These are phyloP conservation scores for Komagataella kurtzmanii DNA, from an alignment of 805 yeast genomes.

Conservation along the genomic window DNA sequence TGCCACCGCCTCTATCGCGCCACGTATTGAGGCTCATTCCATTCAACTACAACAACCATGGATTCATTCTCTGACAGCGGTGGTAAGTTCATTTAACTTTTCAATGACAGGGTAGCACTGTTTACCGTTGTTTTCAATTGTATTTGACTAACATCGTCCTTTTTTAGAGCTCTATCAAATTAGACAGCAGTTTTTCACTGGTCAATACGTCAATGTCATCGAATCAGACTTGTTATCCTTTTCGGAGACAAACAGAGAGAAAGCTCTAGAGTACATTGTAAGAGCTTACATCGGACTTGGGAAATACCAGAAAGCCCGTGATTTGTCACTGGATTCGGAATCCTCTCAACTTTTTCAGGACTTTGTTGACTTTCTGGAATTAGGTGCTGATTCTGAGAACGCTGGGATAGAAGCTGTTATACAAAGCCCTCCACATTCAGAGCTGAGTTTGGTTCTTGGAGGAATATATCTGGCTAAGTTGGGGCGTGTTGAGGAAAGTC, in stretches of 20 bases:
- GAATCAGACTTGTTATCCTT: conserved; percentile 23
- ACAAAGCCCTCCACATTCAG: conserved; percentile 2
- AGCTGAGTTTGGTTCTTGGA: conserved; percentile 22
- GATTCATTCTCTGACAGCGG: conserved; percentile 14
- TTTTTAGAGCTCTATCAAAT: conserved; percentile 35
- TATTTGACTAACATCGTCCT: background rate
- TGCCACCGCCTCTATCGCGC: background rate
- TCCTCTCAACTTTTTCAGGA: conserved; percentile 1
- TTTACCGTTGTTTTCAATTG: no score
- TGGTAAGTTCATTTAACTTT: conserved; percentile 40
- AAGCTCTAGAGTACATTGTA: conserved; percentile 4
- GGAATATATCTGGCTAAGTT: conserved; percentile 25
- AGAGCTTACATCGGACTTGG: conserved; percentile 1
- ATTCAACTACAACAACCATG: conserved; percentile 4
- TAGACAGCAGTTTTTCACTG: conserved; percentile 48
- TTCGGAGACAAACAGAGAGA: conserved; percentile 11
- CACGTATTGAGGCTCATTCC: background rate
- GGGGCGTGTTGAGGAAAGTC: conserved; percentile 28
- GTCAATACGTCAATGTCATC: conserved; percentile 34
- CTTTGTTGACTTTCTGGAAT: conserved; percentile 1
- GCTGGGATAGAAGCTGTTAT: conserved; percentile 2
- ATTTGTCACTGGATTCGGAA: background rate
- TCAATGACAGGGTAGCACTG: conserved; percentile 28
- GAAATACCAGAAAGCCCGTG: conserved; percentile 1
- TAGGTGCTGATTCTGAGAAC: background rate